These are phyloP conservation scores for Jaltomata sinuosa DNA, from an alignment of 257 asterid genomes.

Conservation along the genomic window DNA sequence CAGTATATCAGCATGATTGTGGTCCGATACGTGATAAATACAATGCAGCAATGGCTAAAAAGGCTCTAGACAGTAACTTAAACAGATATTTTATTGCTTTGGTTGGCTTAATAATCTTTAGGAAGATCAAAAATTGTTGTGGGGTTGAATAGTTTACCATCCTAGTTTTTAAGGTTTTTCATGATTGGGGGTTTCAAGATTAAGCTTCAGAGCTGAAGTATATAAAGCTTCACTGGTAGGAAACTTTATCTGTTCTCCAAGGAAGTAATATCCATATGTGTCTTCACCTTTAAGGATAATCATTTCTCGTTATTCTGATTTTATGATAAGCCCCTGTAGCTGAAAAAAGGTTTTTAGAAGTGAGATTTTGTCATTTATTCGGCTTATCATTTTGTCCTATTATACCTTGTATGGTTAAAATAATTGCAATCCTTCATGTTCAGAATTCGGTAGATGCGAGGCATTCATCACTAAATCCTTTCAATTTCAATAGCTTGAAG, in stretches of 20 bases:
- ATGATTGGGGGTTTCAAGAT: neutral
- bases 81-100: neutral
- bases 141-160: neutral
- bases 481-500: constrained; percentile 13
- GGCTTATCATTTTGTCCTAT: neutral
- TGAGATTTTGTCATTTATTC: neutral
- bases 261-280: neutral
- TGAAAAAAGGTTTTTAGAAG: neutral
- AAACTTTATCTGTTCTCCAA: neutral
- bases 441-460: neutral
- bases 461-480: neutral
- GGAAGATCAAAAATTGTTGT: neutral
- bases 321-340: neutral
- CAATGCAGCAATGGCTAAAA: neutral
- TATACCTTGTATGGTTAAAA: neutral
- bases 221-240: neutral
- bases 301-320: neutral
- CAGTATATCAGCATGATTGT: neutral
- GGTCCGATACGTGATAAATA: neutral
- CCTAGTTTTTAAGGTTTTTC: neutral
- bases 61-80: neutral
- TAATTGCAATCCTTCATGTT: neutral
- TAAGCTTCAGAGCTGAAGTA: neutral
- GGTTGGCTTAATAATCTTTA: neutral
- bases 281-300: neutral